Base-by-base conservation (phyloP, 805 yeast species). In the Yarrowia sp. region DNA sequence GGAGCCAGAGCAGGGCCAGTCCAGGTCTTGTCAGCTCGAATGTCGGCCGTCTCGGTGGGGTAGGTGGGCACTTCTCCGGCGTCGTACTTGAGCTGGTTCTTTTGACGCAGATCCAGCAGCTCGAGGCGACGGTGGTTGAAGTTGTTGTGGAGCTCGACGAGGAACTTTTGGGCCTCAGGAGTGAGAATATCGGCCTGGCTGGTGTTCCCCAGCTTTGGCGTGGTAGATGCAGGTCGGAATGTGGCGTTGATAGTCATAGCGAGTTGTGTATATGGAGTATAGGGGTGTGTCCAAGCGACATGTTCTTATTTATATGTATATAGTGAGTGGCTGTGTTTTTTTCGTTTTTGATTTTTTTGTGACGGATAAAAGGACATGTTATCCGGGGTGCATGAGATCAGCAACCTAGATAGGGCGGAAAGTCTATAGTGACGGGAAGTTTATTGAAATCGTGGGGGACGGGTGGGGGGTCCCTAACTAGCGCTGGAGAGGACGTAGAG, bases 1-100 rank as follows among this genome's bases (percentile, higher is more conserved):
- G 84, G 86, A 43, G 87, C 90, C 69, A 86, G 83, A 50, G 85
- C 82, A 20, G 91, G 87, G 24, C 90, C 91, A 65, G 83, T 84
- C 91, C 91, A 87, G 39, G 87, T 80, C 33, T 85, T 82, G 75
- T 87, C 89, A 42, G 86, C 84, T 73, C 91, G 82, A 72, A 87
- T 84, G 72, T 80, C 74, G 68, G 76, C 78, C 36, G 91, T 86
- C 74, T 87, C 89, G 14, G 88, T 86, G 69, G 86, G 78, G 75
- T 87, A 86, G 72, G 83, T 84, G 10, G 89, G 90, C 71, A 86
- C 79, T 68, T 78, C 79, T 64, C 90, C 90, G 24, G 78, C 79
- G 70, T 86, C 89, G 72, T 88, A 79, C 69, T 78, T 79, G 60
- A 71, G 75, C 76, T 86, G 90, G 70, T 82, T 83, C 52, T 74